Conservation (phyloP, 2,329 filamentous ascomycete genomes). For the Penicillium paneum region DNA sequence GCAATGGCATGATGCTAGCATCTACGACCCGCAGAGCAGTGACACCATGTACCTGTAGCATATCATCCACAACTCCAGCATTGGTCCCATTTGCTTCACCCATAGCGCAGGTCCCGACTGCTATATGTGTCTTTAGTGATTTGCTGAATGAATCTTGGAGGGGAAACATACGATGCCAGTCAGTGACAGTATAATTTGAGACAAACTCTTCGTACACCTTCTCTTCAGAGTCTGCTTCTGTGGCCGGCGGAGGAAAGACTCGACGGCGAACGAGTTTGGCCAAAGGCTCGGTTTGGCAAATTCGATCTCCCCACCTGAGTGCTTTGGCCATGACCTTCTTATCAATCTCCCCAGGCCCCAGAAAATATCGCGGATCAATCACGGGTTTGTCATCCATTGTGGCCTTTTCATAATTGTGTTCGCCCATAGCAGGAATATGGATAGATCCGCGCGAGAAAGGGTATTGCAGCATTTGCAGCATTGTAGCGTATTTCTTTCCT, state of each 20-base stretch:
- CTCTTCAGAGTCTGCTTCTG: constrained; percentile 5
- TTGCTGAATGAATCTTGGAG: background rate
- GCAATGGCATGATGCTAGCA: constrained; percentile 34
- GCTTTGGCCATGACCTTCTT: constrained; percentile 45
- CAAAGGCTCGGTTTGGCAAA: constrained; percentile 40
- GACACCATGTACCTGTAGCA: constrained; percentile 38
- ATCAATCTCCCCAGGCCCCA: constrained; percentile 46
- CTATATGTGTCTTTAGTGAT: background rate
- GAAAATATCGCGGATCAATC: constrained; percentile 48
- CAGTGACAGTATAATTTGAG: constrained; percentile 18
- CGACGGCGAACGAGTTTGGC: constrained; percentile 37
- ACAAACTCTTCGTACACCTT: constrained; percentile 12
- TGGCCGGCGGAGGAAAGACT: constrained; percentile 28
- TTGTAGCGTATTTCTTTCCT: constrained; percentile 48
- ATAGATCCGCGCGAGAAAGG: constrained; percentile 51
- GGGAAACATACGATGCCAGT: constrained; percentile 22
- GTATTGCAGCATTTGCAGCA: constrained; percentile 53
- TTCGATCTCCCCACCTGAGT: constrained; percentile 41
- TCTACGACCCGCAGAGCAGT: constrained; percentile 38
- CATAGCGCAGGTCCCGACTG: constrained; percentile 44
- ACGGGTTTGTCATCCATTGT: constrained; percentile 29
- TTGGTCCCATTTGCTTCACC: constrained; percentile 28
- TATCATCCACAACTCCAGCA: constrained; percentile 37
- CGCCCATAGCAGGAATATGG: constrained; percentile 38
- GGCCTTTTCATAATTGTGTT: background rate